Evolutionary conservation across 352 stramenopile species (phyloP).

Genomic region (Phytophthora vignae): DNA sequence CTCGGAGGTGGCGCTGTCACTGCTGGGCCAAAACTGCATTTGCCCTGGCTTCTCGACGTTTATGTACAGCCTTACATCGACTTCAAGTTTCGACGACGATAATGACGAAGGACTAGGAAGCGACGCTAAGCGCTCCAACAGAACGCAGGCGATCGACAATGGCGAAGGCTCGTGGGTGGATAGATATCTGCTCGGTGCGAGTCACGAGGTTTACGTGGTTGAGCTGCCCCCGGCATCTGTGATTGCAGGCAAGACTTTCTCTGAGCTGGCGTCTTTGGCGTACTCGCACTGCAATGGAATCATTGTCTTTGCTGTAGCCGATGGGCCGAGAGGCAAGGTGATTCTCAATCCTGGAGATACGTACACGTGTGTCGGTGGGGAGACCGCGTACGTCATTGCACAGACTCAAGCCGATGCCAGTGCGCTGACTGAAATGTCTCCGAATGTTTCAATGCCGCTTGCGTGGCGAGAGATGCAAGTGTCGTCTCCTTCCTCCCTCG

Average conservation of each 20-base stretch:
- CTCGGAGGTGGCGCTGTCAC: constrained; percentile 78
- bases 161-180: constrained; percentile 67
- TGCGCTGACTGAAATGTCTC: constrained; percentile 38
- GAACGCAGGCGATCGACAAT: constrained; percentile 37
- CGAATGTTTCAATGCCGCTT: constrained; percentile 37
- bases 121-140: constrained; percentile 37
- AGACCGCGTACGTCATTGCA: constrained; percentile 82
- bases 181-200: constrained; percentile 77
- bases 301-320: constrained; percentile 77
- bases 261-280: constrained; percentile 77
- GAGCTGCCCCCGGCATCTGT: constrained; percentile 59
- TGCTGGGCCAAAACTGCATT: constrained; percentile 88
- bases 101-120: constrained; percentile 45
- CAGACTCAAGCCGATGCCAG: constrained; percentile 54
- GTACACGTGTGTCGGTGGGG: constrained; percentile 72
- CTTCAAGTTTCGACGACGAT: constrained; percentile 68
- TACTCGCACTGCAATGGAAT: constrained; percentile 82
- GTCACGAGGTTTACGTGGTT: constrained; percentile 85
- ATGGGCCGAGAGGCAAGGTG: constrained; percentile 52
- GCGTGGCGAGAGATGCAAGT: constrained; percentile 45
- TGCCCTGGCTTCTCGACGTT: constrained; percentile 89
- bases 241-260: constrained; percentile 77
- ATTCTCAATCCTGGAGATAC: constrained; percentile 82
- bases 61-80: constrained; percentile 89
- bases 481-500: constrained; percentile 36